Evolutionary conservation across 2,329 filamentous ascomycete genomes (phyloP), one percentile per base, ranked within the genome.

Genomic region (Helminthosporium solani): DNA sequence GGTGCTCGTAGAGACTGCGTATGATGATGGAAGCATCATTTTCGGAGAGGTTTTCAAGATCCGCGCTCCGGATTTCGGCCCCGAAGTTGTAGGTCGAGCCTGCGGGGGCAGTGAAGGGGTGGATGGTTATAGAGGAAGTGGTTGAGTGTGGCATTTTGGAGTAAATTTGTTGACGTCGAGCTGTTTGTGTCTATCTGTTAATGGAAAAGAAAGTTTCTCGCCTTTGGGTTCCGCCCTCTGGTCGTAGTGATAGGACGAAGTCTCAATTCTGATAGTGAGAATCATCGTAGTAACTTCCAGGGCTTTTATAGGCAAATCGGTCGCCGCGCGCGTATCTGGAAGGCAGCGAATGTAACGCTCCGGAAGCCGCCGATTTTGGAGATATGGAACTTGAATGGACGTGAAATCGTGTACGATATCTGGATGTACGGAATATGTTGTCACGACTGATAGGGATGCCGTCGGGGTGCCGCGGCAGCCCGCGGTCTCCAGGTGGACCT

Each of bases 1-100:
- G 84, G 61, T 87, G 73, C 11, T 71, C 76, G 74, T 87, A 90
- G 3, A 90, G 78, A 1, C 85, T 81, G 15, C 82, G 70, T 48
- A 78, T 80, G 59, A 91, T 83, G 16, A 76, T 66, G 7, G 76
- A 71, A 62, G 88, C 89, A 58, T 87, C 82, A 54, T 74, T 75
- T 54, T 88, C 84, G 41, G 75, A 79, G 36, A 88, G 69, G 42
- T 80, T 78, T 59, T 87, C 82, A 33, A 87, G 69, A 56, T 86
- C 77, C 30, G 78, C 72, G 36, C 82, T 79, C 30, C 73, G 70
- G 50, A 86, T 73, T 20, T 78, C 64, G 8, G 82, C 84, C 1
- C 85, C 85, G 45, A 88, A 85, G 59, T 83, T 53, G 35, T 59
- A 52, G 21, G 49, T 47, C 20, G 53, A 57, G 28, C 74, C 60